phyloP scores from a whole-genome alignment of 148 eudicot genomes.

The Gaultheria prostrata region DNA sequence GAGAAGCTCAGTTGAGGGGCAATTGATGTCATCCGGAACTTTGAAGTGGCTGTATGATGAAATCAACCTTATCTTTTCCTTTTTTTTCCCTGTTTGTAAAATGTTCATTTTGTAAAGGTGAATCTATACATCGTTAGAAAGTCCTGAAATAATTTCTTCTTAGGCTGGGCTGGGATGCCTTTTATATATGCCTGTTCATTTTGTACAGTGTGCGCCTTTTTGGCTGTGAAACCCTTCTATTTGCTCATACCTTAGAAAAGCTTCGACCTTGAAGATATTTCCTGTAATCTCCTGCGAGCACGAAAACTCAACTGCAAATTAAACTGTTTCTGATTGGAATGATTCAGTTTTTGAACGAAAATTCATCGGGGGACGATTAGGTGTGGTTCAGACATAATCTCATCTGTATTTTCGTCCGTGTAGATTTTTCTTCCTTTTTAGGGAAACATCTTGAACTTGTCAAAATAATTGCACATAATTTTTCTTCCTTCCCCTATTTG shows the following conservation, averaged over 20 bases:
- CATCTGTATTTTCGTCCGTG: not conserved
- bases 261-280: not conserved
- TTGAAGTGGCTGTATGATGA: not conserved
- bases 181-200: not conserved
- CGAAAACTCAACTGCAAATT: not conserved
- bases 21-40: constrained; percentile 9
- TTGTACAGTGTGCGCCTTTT: too few relatives aligned
- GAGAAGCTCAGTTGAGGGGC: constrained; percentile 79
- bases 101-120: not conserved
- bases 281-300: not conserved
- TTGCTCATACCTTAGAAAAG: not conserved
- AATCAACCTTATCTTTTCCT: not conserved
- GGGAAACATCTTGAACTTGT: not conserved
- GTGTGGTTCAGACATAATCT: not conserved
- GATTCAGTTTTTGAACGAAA: not conserved
- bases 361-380: not conserved
- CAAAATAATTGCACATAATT: not conserved
- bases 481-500: not conserved
- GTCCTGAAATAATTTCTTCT: not conserved
- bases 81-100: not conserved
- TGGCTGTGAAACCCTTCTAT: not conserved
- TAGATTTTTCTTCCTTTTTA: not conserved
- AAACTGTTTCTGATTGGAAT: not conserved
- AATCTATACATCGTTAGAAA: not conserved
- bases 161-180: not conserved